Percentiles rank a stretch among this genome's conserved stretches.
Evolutionary conservation across 192 early-diverging fungal species (phyloP).

Genomic region (Gaertneriomyces semiglobifer): DNA sequence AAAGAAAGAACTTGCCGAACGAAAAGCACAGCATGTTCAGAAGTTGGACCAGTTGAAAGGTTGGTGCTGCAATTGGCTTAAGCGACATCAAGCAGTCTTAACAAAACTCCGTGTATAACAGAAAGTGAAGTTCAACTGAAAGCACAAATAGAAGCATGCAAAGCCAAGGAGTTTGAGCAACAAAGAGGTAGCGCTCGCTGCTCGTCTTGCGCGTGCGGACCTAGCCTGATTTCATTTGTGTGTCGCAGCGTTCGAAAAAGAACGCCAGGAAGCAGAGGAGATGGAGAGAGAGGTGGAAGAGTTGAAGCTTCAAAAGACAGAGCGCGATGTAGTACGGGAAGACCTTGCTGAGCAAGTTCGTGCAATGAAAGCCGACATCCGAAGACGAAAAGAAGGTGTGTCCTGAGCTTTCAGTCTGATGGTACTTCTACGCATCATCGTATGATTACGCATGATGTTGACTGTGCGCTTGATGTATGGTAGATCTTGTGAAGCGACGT

Average conservation of each 20-base stretch:
- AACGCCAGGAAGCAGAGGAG: slow-evolving; percentile 16
- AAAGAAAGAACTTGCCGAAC: slow-evolving; percentile 11
- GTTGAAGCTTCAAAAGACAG: slow-evolving; percentile 32
- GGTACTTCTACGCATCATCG: neutral
- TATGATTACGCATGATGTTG: too few relatives aligned
- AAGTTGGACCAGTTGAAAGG: slow-evolving; percentile 12
- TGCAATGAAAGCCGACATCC: slow-evolving; percentile 47
- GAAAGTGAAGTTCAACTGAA: slow-evolving; percentile 7
- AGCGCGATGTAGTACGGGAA: slow-evolving; percentile 30
- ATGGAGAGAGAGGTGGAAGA: slow-evolving; percentile 17
- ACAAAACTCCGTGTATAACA: neutral
- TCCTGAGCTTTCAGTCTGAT: neutral
- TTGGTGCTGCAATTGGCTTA: neutral
- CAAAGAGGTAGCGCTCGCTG: slow-evolving; percentile 11
- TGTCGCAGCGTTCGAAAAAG: slow-evolving; percentile 6
- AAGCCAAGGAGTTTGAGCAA: slow-evolving; percentile 20
- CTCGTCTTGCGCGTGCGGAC: neutral
- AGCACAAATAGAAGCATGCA: slow-evolving; percentile 16
- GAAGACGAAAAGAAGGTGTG: slow-evolving; percentile 43
- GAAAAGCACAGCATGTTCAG: slow-evolving; percentile 1
- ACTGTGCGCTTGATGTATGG: too few relatives aligned
- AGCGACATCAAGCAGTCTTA: neutral
- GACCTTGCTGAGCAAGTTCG: slow-evolving; percentile 39
- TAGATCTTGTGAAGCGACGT: slow-evolving; percentile 8
- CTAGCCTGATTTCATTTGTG: neutral